Base-by-base conservation (phyloP, 176 grass and related monocot species). In the Avena insularis region DNA sequence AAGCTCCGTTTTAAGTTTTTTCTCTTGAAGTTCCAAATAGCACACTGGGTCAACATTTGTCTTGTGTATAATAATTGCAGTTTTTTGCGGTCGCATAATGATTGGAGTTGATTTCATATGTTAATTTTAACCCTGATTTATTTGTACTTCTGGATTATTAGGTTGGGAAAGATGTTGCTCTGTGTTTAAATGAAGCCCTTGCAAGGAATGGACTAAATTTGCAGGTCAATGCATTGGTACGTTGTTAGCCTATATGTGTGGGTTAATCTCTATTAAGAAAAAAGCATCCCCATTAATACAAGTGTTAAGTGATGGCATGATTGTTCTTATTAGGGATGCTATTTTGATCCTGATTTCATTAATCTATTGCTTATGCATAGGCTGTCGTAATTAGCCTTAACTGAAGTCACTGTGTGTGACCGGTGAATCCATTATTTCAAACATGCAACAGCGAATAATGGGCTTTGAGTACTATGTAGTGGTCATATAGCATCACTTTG, bases 101-200 rank as follows among this genome's bases (percentile, higher is more conserved):
- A 53, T 0, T 70, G 10, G 11, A 48, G 19, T 38, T 61, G 27
- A 56, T 79, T 71, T 10, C 36, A 55, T 83, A 60, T 31, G 6
- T 50, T 71, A 53, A 20, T 82, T 31, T 71, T 2, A 19, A 36
- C n/a, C 25, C 7, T 71, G 43, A 0, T 12, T 70, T 43, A 35
- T 88, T 81, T 80, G 13, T 61, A 82, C 11, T 47, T 77, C 55
- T 91, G 81, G 45, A 75, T 87, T 53, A 84, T 72, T 74, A 98
- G 95, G 86, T 87, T 35, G 90, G 90, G 13, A 89, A 86, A 84
- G 95, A 98, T 91, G 87, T 98, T 89, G 91, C 90, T 47, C 83
- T 89, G 53, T 93, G 93, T 77, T 92, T 98, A 69, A 87, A 98
- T 82, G 90, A 98, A 89, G 93, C 95, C 19, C 88, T 98, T 77